Percentiles rank a stretch among this genome's conserved stretches.
These are phyloP conservation scores for Barnettozyma sp. DNA, from an alignment of 805 yeast genomes.

Conservation along the genomic window DNA sequence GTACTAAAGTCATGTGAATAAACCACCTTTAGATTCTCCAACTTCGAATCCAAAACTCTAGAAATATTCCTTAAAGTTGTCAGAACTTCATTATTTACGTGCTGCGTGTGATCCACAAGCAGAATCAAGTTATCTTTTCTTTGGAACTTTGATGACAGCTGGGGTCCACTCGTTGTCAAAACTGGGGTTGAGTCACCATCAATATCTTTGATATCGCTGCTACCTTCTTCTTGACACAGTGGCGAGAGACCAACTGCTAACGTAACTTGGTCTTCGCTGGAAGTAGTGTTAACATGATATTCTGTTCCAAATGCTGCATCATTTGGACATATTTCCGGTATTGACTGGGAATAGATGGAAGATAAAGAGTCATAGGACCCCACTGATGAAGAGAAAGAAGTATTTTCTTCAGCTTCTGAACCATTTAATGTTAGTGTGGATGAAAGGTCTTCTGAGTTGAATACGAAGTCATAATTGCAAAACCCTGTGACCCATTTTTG, in stretches of 20 bases:
- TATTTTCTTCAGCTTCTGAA: conserved; percentile 12
- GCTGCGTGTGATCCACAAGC: conserved; percentile 16
- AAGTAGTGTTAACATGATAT: too few relatives aligned
- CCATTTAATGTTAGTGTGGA: conserved; percentile 24
- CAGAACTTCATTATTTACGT: conserved; percentile 5
- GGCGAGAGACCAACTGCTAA: conserved; percentile 23
- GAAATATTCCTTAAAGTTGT: conserved; percentile 19
- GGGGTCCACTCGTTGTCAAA: neutral
- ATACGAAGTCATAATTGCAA: conserved; percentile 27
- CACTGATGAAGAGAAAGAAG: too few relatives aligned
- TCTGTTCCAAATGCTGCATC: too few relatives aligned
- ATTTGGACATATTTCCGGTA: too few relatives aligned
- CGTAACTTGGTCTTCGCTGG: conserved; percentile 12
- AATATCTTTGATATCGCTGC: too few relatives aligned
- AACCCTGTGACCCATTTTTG: conserved; percentile 38
- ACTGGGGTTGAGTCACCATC: conserved; percentile 6
- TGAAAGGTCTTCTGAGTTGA: conserved; percentile 26
- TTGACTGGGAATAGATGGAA: conserved; percentile 1
- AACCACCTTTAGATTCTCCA: conserved; percentile 12
- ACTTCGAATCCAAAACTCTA: conserved; percentile 15
- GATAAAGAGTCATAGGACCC: conserved; percentile 1
- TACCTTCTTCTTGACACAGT: too few relatives aligned
- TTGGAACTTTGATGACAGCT: conserved; percentile 5
- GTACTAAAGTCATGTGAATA: conserved; percentile 10
- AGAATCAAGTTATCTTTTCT: conserved; percentile 14